Evolutionary conservation across 73 alveolate genomes (phyloP), one percentile per base, ranked within the genome.

Genomic region (Symbiodinium pilosum): DNA sequence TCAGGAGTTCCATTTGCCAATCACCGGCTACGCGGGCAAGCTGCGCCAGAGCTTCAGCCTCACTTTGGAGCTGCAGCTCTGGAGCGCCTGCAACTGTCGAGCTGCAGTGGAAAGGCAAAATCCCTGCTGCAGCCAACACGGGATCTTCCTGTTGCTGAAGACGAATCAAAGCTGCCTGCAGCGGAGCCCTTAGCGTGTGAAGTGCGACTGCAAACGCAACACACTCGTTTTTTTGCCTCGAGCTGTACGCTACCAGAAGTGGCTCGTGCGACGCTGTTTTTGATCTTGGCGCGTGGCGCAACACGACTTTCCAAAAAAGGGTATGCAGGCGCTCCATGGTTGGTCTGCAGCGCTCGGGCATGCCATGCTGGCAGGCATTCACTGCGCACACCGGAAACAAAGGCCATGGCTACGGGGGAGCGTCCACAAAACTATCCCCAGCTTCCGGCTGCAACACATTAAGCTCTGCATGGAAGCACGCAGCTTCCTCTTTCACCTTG

Each of bases 121-220:
- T 28, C 24, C 43, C 84, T 32, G 30, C 30, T 0, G 30, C 84
- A 4, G 43, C 77, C 14, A 52, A 28, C 14, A 18, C 40, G 4
- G 41, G 44, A 42, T 30, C 43, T n/a, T 7, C 43, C 7, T 11
- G 43, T 24, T 41, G 54, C 64, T 54, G 84, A 24, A 86, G 59
- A 14, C 51, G 12, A 11, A 86, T 40, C 84, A 86, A 24, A 4
- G 94, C 94, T 3, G 94, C 94, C 42, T 86, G 83, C 68, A 44
- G 41, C 21, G 94, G 94, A 18, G 94, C 84, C 43, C 73, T 36
- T 54, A 52, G 21, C 1, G 94, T 86, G 94, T 86, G 94, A 54
- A 86, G 54, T 21, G 51, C 51, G 24, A 84, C 92, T 6, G 47
- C 75, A n/a, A 84, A 8, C 43, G 12, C 7, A 18, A 34, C 11